Evolutionary conservation across 331 rosid genomes (phyloP), one percentile per base, ranked within the genome.

Genomic region (Malus hybrid): DNA sequence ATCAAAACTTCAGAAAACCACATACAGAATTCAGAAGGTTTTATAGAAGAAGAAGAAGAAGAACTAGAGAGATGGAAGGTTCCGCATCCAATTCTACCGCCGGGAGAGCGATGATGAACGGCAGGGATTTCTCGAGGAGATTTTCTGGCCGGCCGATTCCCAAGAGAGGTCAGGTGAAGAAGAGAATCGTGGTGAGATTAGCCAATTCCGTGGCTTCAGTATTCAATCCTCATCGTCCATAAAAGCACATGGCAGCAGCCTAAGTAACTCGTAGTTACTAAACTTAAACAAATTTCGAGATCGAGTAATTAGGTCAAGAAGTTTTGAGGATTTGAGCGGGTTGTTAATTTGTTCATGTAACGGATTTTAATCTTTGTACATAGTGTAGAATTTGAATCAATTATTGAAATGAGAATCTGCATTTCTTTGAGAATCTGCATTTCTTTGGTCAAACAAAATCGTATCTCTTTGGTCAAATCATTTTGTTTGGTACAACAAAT

Each of bases 111-210:
- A 54, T 56, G 80, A 73, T 76, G 76, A 76, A 50, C 77, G 74
- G 74, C 13, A 65, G 74, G 11, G 66, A 54, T 22, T 22, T 55
- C 9, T 65, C 77, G 9, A 61, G 73, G 71, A 67, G 76, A 61
- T 50, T 33, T 74, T 20, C 84, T 3, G 78, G 83, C 46, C 83
- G 86, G 42, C 87, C 76, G 24, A 76, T 80, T 70, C 91, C 91
- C 3, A 83, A 80, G 80, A 76, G 89, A 44, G 89, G 89, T 36
- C 89, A 82, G 28, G 91, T 87, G 73, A 87, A 80, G 80, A 11
- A 63, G 59, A 83, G 83, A 65, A 87, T 87, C 33, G 85, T 83
- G n/a, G 83, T 80, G 22, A 84, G 83, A 27, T 72, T 87, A 14
- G 87, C 87, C 6, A 79, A 87, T 65, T 77, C 85, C 8, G 69